Conservation (phyloP, 75 land plant genomes). For the Gnetum montanum region DNA sequence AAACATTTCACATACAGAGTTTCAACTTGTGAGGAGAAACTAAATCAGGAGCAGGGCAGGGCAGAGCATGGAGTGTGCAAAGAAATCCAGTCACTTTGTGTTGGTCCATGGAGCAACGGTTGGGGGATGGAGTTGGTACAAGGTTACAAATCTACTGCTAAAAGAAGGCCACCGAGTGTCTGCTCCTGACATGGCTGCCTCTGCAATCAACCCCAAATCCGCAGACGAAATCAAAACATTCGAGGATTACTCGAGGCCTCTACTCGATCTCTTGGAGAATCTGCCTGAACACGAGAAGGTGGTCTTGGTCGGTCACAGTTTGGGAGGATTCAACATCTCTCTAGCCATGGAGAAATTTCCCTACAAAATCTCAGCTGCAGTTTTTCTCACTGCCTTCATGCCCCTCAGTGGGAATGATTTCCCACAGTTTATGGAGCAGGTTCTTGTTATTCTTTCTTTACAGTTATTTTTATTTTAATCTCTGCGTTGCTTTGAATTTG, state of each 20-base stretch:
- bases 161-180: slow-evolving; percentile 44
- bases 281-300: slow-evolving; percentile 18
- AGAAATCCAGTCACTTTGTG: slow-evolving; percentile 35
- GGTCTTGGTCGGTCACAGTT: slow-evolving; percentile 57
- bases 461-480: too few species aligned
- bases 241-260: slow-evolving; percentile 24
- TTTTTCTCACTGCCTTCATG: slow-evolving; percentile 51
- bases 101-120: slow-evolving; percentile 52
- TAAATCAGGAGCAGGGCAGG: too few species aligned
- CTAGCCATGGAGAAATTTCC: slow-evolving; percentile 47
- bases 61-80: too few species aligned
- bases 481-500: too few species aligned
- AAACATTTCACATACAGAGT: too few species aligned
- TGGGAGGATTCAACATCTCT: slow-evolving; percentile 49
- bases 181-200: slow-evolving; percentile 39
- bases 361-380: slow-evolving; percentile 37
- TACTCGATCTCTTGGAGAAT: slow-evolving; percentile 13
- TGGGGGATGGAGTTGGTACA: slow-evolving; percentile 77
- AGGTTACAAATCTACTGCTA: slow-evolving; percentile 28
- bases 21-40: too few species aligned
- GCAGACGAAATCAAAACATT: slow-evolving; percentile 25
- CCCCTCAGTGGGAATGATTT: slow-evolving; percentile 1
- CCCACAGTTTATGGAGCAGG: neutral
- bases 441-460: too few species aligned
- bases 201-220: slow-evolving; percentile 20